These are phyloP conservation scores for Prunus armeniaca DNA, from an alignment of 306 rosid species.

Conservation along the genomic window DNA sequence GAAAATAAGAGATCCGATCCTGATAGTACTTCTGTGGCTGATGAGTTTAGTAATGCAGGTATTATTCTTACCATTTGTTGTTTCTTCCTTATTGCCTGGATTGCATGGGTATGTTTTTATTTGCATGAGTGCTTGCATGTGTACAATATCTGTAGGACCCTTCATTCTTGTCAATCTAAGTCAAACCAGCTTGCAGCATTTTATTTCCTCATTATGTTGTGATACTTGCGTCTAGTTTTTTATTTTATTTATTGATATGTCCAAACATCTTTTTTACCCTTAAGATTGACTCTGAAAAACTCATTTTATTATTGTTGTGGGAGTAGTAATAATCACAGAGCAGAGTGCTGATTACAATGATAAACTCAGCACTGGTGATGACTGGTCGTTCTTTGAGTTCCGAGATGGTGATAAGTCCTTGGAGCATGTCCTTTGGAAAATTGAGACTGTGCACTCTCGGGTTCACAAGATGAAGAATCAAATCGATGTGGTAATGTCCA, in stretches of 20 bases:
- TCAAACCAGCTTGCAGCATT: background rate
- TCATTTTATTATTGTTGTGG: constrained; percentile 14
- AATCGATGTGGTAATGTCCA: constrained; percentile 48
- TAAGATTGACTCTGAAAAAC: background rate
- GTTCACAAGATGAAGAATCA: constrained; percentile 71
- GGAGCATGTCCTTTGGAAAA: constrained; percentile 72
- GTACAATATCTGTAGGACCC: background rate
- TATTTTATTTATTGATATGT: background rate
- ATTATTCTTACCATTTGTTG: constrained; percentile 9
- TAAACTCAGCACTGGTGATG: constrained; percentile 40
- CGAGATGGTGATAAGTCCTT: constrained; percentile 44
- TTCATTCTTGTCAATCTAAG: background rate
- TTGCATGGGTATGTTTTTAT: constrained; percentile 12
- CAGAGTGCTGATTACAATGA: constrained; percentile 42
- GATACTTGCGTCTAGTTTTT: background rate
- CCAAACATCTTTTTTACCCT: background rate
- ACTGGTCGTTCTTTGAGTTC: constrained; percentile 45
- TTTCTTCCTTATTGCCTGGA: constrained; percentile 9
- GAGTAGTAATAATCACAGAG: constrained; percentile 49
- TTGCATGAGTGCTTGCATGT: background rate
- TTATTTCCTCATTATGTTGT: background rate
- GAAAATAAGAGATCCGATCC: constrained; percentile 68
- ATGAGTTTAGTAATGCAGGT: constrained; percentile 65
- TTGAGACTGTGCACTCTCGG: constrained; percentile 60
- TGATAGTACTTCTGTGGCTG: constrained; percentile 48